Percentiles rank a stretch among this genome's conserved stretches.
Evolutionary conservation across 2,329 filamentous ascomycete species (phyloP).

Genomic region (Emmonsia crescens): DNA sequence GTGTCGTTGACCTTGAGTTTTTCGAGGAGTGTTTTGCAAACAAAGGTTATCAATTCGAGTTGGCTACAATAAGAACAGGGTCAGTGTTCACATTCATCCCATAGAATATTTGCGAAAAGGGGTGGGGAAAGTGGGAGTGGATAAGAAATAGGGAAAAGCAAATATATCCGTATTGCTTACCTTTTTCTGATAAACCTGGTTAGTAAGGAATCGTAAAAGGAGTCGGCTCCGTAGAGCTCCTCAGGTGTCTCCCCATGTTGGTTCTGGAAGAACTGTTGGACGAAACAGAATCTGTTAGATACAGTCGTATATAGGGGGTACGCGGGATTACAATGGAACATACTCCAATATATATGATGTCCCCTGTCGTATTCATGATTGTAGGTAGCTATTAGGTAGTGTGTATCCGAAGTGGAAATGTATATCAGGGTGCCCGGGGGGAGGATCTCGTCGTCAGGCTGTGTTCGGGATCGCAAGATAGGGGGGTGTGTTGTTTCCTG

Average conservation of each 20-base stretch:
- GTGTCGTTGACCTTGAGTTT: slow-evolving; percentile 43
- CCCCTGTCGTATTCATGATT: neutral
- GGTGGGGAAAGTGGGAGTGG: neutral
- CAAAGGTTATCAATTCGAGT: slow-evolving; percentile 1
- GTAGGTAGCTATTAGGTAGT: neutral
- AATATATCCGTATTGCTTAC: slow-evolving; percentile 31
- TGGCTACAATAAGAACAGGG: neutral
- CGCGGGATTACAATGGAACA: neutral
- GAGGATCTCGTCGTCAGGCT: neutral
- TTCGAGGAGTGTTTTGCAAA: neutral
- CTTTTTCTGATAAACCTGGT: slow-evolving; percentile 60
- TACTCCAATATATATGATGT: neutral
- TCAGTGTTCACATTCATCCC: neutral
- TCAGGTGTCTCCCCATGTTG: slow-evolving; percentile 49
- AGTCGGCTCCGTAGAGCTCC: slow-evolving; percentile 65
- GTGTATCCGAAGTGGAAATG: neutral
- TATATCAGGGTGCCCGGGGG: neutral
- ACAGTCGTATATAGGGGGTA: neutral
- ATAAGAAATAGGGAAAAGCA: too few relatives aligned
- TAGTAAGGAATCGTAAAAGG: slow-evolving; percentile 59
- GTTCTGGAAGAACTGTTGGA: neutral
- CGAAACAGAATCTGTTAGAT: neutral
- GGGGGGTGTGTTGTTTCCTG: neutral
- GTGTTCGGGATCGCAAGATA: neutral
- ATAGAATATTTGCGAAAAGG: neutral